Evolutionary conservation across 2,329 filamentous ascomycete species (phyloP).

Genomic region (Mycosphaerella arachidis): DNA sequence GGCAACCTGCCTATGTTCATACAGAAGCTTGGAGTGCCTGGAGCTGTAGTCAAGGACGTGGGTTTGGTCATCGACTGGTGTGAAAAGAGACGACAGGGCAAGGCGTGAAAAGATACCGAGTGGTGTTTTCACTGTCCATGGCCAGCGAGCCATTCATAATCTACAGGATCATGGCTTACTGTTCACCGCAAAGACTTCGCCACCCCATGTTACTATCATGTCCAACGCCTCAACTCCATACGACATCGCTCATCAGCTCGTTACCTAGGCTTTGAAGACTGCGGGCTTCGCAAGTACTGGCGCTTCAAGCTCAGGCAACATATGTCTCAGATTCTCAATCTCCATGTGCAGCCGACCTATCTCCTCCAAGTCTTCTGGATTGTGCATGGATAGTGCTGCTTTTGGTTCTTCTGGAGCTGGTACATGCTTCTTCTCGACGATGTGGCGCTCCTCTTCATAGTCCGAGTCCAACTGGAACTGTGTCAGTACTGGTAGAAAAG

Average conservation of each 20-base stretch:
- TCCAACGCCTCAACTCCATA: background rate
- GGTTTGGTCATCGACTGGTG: constrained; percentile 62
- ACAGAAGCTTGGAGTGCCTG: constrained; percentile 61
- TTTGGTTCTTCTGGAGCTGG: background rate
- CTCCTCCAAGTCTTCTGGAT: constrained; percentile 1
- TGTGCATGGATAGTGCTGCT: background rate
- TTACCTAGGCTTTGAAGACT: background rate
- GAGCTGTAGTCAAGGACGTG: constrained; percentile 66
- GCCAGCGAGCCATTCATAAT: too few species aligned
- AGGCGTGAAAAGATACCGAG: background rate
- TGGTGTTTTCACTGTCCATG: background rate
- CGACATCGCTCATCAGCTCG: background rate
- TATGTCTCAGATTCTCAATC: background rate
- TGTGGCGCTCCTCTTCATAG: background rate
- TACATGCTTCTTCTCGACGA: background rate
- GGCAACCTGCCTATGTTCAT: constrained; percentile 62
- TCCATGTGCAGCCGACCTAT: background rate
- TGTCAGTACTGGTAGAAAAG: background rate
- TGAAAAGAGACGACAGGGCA: constrained; percentile 25
- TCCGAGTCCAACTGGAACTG: background rate
- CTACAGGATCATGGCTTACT: background rate
- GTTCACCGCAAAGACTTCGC: background rate
- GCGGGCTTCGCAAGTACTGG: background rate
- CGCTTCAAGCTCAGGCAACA: background rate
- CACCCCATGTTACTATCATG: background rate